phyloP scores from a whole-genome alignment of 306 rosid species.

The Mimosa bimucronata region DNA sequence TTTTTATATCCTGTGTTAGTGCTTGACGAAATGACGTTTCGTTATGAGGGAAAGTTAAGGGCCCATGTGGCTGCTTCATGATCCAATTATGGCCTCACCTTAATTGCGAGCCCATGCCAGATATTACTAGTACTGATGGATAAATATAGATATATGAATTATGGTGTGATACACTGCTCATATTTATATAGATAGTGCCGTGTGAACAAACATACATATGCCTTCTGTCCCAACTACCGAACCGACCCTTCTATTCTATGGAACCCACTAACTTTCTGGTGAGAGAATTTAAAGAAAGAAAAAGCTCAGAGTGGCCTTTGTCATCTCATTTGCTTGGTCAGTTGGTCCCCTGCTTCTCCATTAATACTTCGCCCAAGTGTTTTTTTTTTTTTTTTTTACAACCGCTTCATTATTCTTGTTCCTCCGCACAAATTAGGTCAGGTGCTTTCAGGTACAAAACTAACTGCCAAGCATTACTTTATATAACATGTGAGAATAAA shows the following conservation, averaged over 20 bases:
- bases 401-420: background rate
- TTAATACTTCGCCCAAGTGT: background rate
- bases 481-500: slow-evolving; percentile 9
- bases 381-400: background rate
- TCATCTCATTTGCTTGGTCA: slow-evolving; percentile 31
- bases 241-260: slow-evolving; percentile 16
- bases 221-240: slow-evolving; percentile 46
- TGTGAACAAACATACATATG: slow-evolving; percentile 39
- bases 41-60: slow-evolving; percentile 33
- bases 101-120: slow-evolving; percentile 57
- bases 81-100: slow-evolving; percentile 67
- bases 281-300: slow-evolving; percentile 17
- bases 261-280: slow-evolving; percentile 47
- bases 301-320: background rate
- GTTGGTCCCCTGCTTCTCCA: slow-evolving; percentile 31
- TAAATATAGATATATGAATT: too few species aligned
- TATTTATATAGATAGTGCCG: background rate
- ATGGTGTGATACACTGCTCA: too few species aligned
- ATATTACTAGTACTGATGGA: background rate
- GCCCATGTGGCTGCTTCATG: slow-evolving; percentile 79
- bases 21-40: slow-evolving; percentile 11
- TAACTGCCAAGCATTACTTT: slow-evolving; percentile 23
- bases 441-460: background rate
- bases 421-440: background rate
- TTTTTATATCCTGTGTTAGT: background rate